A percentile compares a stretch with the other conserved stretches of the same genome.
Evolutionary conservation across 306 rosid species (phyloP).

Genomic region (Elaeagnus macrophylla): DNA sequence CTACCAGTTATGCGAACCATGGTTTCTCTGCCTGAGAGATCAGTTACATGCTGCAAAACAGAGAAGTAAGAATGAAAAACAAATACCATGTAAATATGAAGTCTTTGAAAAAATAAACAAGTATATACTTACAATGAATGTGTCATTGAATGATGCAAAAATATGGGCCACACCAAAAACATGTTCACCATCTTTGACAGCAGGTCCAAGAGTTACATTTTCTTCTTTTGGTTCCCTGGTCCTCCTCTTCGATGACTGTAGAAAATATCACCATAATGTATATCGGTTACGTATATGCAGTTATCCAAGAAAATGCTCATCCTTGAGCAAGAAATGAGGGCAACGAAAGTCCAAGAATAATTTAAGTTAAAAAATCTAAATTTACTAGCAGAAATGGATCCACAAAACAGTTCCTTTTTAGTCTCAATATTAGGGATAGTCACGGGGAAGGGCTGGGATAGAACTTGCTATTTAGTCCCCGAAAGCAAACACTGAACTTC

Average conservation of each 20-base stretch:
- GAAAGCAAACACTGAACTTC: no score
- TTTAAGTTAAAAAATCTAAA: no score
- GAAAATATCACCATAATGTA: background rate
- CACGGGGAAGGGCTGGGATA: no score
- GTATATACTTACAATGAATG: constrained; percentile 55
- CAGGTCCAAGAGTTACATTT: constrained; percentile 75
- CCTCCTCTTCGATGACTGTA: constrained; percentile 48
- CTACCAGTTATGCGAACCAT: constrained; percentile 74
- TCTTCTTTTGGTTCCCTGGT: constrained; percentile 88
- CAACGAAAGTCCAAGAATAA: background rate
- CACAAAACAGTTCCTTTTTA: no score
- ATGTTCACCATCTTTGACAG: constrained; percentile 77
- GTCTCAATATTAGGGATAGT: no score
- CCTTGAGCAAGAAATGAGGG: background rate
- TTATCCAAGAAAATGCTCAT: background rate
- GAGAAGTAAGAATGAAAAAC: background rate
- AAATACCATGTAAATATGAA: background rate
- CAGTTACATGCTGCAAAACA: constrained; percentile 63
- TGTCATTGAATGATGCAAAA: constrained; percentile 76
- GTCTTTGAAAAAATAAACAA: background rate
- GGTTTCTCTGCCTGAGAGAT: constrained; percentile 77
- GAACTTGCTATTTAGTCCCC: no score
- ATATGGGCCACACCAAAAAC: constrained; percentile 80
- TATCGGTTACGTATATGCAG: background rate
- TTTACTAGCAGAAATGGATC: no score